Evolutionary conservation across 371 early-diverging fungal species (phyloP), one percentile per base, ranked within the genome.

Genomic region (Phascolomyces articulosus): DNA sequence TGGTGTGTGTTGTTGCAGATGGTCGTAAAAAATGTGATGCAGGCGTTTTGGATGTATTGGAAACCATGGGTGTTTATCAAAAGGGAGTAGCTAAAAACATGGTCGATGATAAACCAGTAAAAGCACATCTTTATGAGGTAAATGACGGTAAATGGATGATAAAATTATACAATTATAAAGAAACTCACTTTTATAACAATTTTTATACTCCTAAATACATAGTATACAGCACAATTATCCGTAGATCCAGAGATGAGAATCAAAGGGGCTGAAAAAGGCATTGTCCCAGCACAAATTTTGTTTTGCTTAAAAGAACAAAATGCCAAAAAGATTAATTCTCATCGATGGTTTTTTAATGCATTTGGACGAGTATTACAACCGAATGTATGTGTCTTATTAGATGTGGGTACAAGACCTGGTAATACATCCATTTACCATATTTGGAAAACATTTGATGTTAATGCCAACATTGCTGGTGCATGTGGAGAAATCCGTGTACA

Each of bases 311-410:
- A 95, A 76, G 88, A 88, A 65, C 77, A 87, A 62, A 89, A 87
- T 56, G 82, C 83, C 38, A 90, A 90, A 69, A 87, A 92, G 71
- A 90, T 95, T 77, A 95, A 95, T 75, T 92, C 92, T 18, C 95
- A 95, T 70, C 88, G 93, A 41, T 95, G 95, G 95, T 93, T 93
- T 79, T 93, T 93, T 72, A 92, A 93, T 67, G 93, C 93, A 3
- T 91, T 95, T 66, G 91, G 93, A 2, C 83, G 81, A 10, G 78
- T 93, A 31, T 64, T 95, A 34, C 73, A 88, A 29, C 95, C 95
- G 24, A 86, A 92, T 65, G 84, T 93, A 18, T 91, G 91, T 70
- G 83, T 93, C 24, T 74, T 93, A 51, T 75, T 95, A 29, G 95
- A 95, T 68, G 94, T 93, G 41, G 95, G 95, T 8, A 94, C 95